phyloP scores from a whole-genome alignment of 352 stramenopile species.

The Phytopythium sindhum region DNA sequence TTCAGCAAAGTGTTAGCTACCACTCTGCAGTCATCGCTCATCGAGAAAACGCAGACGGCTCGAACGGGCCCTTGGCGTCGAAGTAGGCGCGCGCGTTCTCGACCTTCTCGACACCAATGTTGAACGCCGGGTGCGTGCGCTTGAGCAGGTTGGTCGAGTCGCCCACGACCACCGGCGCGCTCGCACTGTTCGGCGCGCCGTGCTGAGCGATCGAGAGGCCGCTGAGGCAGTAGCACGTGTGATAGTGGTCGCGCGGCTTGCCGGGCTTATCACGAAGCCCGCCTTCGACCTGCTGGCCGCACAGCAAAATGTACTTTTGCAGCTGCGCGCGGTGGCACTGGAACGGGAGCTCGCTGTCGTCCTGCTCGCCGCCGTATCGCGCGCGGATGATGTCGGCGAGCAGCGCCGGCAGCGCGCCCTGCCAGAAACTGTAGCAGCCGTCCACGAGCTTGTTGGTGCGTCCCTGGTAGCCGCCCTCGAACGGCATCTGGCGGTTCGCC shows the following conservation, averaged over 20 bases:
- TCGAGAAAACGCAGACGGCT: conserved; percentile 17
- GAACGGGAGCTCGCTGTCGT: conserved; percentile 29
- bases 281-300: conserved; percentile 92
- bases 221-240: conserved; percentile 98
- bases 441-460: conserved; percentile 99
- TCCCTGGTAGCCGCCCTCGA: conserved; percentile 91
- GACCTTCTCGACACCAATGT: conserved; percentile 90
- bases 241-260: conserved; percentile 97
- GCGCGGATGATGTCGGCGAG: conserved; percentile 48
- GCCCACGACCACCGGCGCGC: conserved; percentile 47
- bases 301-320: conserved; percentile 94
- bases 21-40: conserved; percentile 8
- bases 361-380: conserved; percentile 18
- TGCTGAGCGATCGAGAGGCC: conserved; percentile 95
- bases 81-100: conserved; percentile 66
- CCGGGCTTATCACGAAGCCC: conserved; percentile 93
- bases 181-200: conserved; percentile 26
- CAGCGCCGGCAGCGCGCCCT: conserved; percentile 89
- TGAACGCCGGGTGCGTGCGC: conserved; percentile 90
- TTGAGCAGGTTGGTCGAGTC: conserved; percentile 69
- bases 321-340: conserved; percentile 73
- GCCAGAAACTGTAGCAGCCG: conserved; percentile 99
- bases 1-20: conserved; percentile 8
- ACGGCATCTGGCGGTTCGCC: conserved; percentile 91
- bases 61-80: conserved; percentile 47